Conservation (phyloP, 140 eudicot species). For the Bidens hawaiensis region DNA sequence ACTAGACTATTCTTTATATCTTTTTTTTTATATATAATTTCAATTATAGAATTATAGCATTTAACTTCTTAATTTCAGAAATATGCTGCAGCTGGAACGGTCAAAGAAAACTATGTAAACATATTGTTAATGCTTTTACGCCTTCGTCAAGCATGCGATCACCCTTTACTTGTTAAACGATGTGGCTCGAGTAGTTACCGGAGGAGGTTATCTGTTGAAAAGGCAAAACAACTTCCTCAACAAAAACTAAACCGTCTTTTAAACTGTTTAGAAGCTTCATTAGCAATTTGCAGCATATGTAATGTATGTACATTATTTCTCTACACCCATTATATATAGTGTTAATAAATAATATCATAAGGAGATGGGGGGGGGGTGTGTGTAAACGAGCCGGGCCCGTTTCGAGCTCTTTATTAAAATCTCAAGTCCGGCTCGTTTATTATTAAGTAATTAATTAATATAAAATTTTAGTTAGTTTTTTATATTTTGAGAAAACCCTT, state of each 20-base stretch:
- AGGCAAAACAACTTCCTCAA: constrained; percentile 65
- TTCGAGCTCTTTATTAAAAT: no score
- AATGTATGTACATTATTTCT: constrained; percentile 42
- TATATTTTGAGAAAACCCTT: no score
- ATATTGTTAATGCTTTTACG: constrained; percentile 86
- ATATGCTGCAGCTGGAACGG: constrained; percentile 94
- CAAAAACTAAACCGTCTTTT: constrained; percentile 53
- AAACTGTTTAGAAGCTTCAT: constrained; percentile 75
- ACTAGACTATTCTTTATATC: not conserved
- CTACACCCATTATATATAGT: constrained; percentile 5
- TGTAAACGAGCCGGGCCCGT: no score
- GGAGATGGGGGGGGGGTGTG: no score
- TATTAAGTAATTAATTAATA: no score
- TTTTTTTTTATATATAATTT: not conserved
- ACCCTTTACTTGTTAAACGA: constrained; percentile 80
- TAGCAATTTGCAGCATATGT: constrained; percentile 85
- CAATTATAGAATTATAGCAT: not conserved
- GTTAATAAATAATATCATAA: no score
- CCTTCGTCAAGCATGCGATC: constrained; percentile 97
- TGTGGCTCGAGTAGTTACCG: constrained; percentile 38
- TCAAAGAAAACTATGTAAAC: constrained; percentile 80
- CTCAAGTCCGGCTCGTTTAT: no score
- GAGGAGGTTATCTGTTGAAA: constrained; percentile 48
- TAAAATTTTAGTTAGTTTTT: no score
- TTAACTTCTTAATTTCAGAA: constrained; percentile 39